Evolutionary conservation across 2,329 filamentous ascomycete genomes (phyloP).

Genomic region (Pseudogymnoascus sp.): DNA sequence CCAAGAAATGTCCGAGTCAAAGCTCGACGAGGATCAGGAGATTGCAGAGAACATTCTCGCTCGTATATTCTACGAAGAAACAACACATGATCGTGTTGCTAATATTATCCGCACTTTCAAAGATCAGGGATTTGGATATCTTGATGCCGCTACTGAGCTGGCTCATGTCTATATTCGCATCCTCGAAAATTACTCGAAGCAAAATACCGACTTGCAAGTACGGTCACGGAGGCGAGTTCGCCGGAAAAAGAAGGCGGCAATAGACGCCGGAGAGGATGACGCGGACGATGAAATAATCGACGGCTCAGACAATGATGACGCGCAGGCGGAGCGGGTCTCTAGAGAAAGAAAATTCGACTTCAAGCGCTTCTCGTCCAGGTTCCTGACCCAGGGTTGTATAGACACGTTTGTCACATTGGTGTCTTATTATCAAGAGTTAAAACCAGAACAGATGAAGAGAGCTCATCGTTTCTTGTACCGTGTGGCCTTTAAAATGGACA

Average conservation of each 20-base stretch:
- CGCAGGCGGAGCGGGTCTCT: conserved; percentile 60
- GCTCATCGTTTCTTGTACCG: conserved; percentile 92
- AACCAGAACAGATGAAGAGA: conserved; percentile 74
- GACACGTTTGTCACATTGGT: conserved; percentile 82
- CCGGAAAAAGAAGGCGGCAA: conserved; percentile 63
- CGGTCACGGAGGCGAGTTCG: conserved; percentile 69
- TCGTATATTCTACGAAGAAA: conserved; percentile 96
- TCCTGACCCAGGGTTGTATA: conserved; percentile 75
- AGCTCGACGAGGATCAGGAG: conserved; percentile 87
- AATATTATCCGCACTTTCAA: conserved; percentile 80
- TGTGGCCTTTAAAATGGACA: conserved; percentile 88
- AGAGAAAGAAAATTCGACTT: conserved; percentile 94
- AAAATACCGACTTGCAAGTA: conserved; percentile 89
- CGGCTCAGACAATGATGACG: conserved; percentile 69
- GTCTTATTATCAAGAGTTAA: conserved; percentile 73
- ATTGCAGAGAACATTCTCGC: conserved; percentile 96
- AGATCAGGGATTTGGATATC: conserved; percentile 86
- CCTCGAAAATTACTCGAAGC: conserved; percentile 86
- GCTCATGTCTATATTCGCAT: conserved; percentile 87
- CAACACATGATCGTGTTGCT: conserved; percentile 81
- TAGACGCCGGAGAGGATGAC: conserved; percentile 34
- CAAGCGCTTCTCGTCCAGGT: conserved; percentile 69
- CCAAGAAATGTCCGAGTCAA: conserved; percentile 81
- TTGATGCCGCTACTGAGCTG: conserved; percentile 87
- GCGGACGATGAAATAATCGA: conserved; percentile 48